Conservation (phyloP, 176 grass and related monocot species). For the Calamus simplicifolius region DNA sequence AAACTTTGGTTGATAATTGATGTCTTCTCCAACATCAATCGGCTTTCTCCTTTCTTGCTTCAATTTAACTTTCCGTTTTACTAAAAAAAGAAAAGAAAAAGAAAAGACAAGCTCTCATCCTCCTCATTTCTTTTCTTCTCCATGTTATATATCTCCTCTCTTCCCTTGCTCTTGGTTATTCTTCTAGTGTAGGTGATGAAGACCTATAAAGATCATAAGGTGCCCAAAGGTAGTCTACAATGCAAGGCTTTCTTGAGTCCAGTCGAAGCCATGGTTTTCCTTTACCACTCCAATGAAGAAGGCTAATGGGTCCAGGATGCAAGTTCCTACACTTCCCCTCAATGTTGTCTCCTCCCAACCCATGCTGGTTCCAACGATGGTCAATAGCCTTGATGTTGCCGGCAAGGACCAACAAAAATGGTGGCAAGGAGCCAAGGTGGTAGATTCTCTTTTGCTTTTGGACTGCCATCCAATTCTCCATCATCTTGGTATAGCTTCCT, state of each 20-base stretch:
- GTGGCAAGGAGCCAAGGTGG: constrained; percentile 4
- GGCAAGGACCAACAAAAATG: background rate
- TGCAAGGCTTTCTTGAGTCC: background rate
- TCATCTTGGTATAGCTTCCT: background rate
- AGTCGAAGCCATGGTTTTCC: background rate
- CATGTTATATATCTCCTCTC: too few species aligned
- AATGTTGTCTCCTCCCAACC: constrained; percentile 3
- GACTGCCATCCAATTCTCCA: constrained; percentile 7
- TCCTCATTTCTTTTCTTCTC: too few species aligned
- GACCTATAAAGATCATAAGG: constrained; percentile 1
- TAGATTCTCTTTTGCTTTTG: constrained; percentile 2
- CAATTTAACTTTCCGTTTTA: too few species aligned
- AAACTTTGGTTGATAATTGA: too few species aligned
- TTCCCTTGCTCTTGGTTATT: too few species aligned
- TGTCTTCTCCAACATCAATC: too few species aligned
- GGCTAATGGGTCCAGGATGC: background rate
- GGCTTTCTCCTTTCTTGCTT: too few species aligned
- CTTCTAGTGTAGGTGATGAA: too few species aligned
- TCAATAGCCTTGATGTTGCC: background rate
- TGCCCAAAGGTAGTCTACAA: constrained; percentile 4
- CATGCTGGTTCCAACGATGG: constrained; percentile 8
- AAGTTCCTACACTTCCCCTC: background rate
- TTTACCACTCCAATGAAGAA: constrained; percentile 7
- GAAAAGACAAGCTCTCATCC: too few species aligned
- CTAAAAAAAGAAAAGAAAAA: too few species aligned